phyloP scores from a whole-genome alignment of 495 filamentous ascomycete genomes.

The Penicillium odoratum region DNA sequence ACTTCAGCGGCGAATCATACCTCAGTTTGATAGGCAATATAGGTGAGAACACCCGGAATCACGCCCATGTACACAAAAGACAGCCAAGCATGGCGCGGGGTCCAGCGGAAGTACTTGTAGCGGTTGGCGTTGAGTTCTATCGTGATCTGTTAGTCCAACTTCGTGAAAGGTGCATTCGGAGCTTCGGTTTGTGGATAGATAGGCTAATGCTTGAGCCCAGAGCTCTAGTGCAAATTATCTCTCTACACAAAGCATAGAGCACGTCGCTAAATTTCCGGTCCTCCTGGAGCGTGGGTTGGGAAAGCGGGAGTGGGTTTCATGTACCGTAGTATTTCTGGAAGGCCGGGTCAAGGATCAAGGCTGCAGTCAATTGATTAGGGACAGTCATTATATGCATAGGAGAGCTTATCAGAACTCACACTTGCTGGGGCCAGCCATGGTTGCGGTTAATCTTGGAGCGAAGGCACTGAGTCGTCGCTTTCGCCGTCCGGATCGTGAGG shows the following conservation, averaged over 20 bases:
- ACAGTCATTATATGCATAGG: neutral
- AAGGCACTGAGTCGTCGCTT: slow-evolving; percentile 4
- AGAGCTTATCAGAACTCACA: slow-evolving; percentile 28
- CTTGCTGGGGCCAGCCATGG: slow-evolving; percentile 52
- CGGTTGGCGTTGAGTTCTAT: slow-evolving; percentile 83
- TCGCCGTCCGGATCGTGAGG: slow-evolving; percentile 8
- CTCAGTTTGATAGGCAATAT: slow-evolving; percentile 73
- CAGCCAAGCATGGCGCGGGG: slow-evolving; percentile 72
- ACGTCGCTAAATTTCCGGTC: neutral
- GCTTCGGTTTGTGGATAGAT: neutral
- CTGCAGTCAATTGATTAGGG: slow-evolving; percentile 30
- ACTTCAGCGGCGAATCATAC: slow-evolving; percentile 55
- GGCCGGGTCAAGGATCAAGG: slow-evolving; percentile 72
- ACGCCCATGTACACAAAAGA: slow-evolving; percentile 70
- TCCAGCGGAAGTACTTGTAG: slow-evolving; percentile 96
- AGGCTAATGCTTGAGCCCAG: neutral
- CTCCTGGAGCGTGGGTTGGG: slow-evolving; percentile 1
- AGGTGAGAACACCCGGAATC: slow-evolving; percentile 67
- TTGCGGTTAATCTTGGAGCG: slow-evolving; percentile 25
- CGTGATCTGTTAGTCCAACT: slow-evolving; percentile 20
- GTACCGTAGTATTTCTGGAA: slow-evolving; percentile 74
- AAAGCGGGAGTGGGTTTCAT: slow-evolving; percentile 19
- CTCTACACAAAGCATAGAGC: neutral
- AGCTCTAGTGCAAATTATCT: neutral
- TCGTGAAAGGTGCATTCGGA: neutral